phyloP scores from a whole-genome alignment of 176 grass and related monocot genomes.

The Aegilops sharonensis region DNA sequence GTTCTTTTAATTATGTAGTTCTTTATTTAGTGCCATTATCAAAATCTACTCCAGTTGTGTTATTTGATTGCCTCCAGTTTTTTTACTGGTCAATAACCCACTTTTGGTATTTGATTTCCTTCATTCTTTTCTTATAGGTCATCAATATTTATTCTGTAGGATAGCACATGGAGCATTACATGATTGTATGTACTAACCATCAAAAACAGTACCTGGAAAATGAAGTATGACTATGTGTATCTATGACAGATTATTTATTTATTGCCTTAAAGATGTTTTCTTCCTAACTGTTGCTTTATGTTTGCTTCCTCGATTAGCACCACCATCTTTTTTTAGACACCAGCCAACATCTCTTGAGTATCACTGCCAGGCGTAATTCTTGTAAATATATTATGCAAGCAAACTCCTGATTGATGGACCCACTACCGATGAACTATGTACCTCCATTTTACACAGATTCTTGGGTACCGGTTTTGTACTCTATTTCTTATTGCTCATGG shows the following conservation, averaged over 20 bases:
- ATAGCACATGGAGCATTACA: not conserved
- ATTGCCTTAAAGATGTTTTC: not conserved
- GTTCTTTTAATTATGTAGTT: too few relatives aligned
- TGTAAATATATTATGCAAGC: too few relatives aligned
- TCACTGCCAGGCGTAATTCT: too few relatives aligned
- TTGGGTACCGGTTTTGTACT: not conserved
- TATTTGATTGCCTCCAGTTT: too few relatives aligned
- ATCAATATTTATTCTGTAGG: not conserved
- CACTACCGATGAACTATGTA: not conserved
- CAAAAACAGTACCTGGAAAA: conserved; percentile 5
- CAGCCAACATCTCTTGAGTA: not conserved
- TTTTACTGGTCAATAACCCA: too few relatives aligned
- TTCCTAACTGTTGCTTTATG: conserved; percentile 1
- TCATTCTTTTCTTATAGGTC: too few relatives aligned
- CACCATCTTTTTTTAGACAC: not conserved
- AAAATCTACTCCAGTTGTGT: too few relatives aligned
- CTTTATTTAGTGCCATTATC: too few relatives aligned
- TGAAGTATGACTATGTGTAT: conserved; percentile 1
- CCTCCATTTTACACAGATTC: not conserved
- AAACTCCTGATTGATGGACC: too few relatives aligned
- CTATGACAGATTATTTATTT: not conserved
- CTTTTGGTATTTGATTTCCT: too few relatives aligned
- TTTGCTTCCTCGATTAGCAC: not conserved
- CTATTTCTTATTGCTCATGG: too few relatives aligned
- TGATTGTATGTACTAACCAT: not conserved